Percentiles rank a stretch among this genome's conserved stretches.
These are phyloP conservation scores for Tolypocladium paradoxum DNA, from an alignment of 2,329 filamentous ascomycete genomes.

Conservation along the genomic window DNA sequence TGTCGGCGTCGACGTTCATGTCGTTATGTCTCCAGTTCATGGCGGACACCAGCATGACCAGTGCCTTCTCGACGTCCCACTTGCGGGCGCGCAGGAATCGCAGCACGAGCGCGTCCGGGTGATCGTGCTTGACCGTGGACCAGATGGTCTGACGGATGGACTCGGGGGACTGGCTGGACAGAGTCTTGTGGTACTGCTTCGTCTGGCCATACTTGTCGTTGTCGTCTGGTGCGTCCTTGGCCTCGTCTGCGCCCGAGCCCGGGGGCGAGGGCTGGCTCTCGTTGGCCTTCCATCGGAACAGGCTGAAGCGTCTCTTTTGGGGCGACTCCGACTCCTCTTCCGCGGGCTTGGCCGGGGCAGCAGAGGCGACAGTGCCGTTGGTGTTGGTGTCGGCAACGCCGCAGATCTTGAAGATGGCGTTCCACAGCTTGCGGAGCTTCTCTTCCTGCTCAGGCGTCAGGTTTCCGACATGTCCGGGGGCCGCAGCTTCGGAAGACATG, in stretches of 20 bases:
- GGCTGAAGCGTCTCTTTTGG: conserved; percentile 62
- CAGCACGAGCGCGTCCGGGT: conserved; percentile 75
- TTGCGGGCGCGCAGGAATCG: conserved; percentile 83
- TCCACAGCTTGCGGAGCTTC: conserved; percentile 84
- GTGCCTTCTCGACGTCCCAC: conserved; percentile 88
- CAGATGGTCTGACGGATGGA: conserved; percentile 74
- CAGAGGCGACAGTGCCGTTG: conserved; percentile 11
- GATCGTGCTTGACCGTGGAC: conserved; percentile 90
- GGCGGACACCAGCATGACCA: conserved; percentile 89
- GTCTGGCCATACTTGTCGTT: conserved; percentile 92
- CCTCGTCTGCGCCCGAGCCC: conserved; percentile 17
- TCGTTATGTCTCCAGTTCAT: conserved; percentile 83
- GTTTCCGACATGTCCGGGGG: conserved; percentile 70
- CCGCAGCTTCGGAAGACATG: conserved; percentile 34
- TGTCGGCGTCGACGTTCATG: conserved; percentile 80
- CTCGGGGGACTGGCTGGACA: conserved; percentile 68
- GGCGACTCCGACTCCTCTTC: conserved; percentile 41
- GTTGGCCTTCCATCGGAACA: conserved; percentile 57
- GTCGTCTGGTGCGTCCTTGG: conserved; percentile 37
- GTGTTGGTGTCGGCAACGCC: conserved; percentile 36
- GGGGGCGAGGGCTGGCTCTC: conserved; percentile 26
- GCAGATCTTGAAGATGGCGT: conserved; percentile 62
- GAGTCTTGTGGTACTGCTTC: conserved; percentile 73
- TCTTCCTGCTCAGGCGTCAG: conserved; percentile 82
- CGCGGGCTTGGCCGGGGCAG: background rate